A percentile compares a stretch with the other conserved stretches of the same genome.
phyloP scores from a whole-genome alignment of 2,329 filamentous ascomycete species.

The Beauveria asiatica region DNA sequence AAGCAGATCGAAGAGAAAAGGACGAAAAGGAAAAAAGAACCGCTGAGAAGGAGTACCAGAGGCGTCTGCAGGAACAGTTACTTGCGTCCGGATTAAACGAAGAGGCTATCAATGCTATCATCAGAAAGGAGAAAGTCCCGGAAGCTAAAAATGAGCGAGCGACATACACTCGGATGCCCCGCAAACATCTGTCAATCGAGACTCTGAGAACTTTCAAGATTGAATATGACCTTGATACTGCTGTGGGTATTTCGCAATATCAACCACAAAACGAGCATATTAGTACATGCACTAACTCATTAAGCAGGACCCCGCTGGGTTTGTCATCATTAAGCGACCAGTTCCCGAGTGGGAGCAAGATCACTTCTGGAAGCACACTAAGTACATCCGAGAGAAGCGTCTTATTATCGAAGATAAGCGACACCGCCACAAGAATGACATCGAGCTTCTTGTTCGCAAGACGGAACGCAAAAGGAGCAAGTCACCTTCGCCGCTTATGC shows the following conservation, averaged over 20 bases:
- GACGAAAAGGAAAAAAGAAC: constrained; percentile 40
- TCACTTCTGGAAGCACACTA: constrained; percentile 63
- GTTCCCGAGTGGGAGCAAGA: constrained; percentile 65
- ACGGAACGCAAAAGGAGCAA: constrained; percentile 49
- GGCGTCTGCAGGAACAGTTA: constrained; percentile 48
- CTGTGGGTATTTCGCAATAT: constrained; percentile 27
- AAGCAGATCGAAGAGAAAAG: constrained; percentile 37
- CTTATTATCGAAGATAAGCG: constrained; percentile 40
- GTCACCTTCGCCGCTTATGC: constrained; percentile 44
- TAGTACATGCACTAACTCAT: constrained; percentile 23
- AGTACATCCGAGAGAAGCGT: constrained; percentile 50
- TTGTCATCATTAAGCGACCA: constrained; percentile 65
- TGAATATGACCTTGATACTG: constrained; percentile 49
- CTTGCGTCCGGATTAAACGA: constrained; percentile 50
- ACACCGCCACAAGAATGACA: constrained; percentile 40
- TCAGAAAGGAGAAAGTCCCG: constrained; percentile 45
- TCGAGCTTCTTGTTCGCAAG: constrained; percentile 41
- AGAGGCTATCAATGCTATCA: constrained; percentile 48
- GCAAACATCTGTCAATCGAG: constrained; percentile 53
- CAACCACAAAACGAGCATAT: background rate
- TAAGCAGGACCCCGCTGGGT: constrained; percentile 55
- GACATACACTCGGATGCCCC: constrained; percentile 56
- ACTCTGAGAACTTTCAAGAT: constrained; percentile 47
- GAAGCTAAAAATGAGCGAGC: constrained; percentile 29
- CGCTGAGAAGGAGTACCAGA: constrained; percentile 45